These are phyloP conservation scores for Candida frijolesensis DNA, from an alignment of 1,139 yeast genomes.

Conservation along the genomic window DNA sequence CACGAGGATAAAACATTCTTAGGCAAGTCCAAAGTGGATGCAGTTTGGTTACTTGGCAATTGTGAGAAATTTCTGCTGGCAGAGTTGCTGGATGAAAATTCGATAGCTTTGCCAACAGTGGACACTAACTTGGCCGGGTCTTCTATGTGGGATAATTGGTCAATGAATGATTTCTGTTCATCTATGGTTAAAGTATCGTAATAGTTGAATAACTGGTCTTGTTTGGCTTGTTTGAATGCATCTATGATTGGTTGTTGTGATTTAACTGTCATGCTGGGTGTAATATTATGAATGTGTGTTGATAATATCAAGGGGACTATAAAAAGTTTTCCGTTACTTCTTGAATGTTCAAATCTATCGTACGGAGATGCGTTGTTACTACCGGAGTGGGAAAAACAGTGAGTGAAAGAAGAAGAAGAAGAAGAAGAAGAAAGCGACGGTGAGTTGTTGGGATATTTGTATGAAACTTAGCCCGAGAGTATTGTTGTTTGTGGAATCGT, in stretches of 20 bases:
- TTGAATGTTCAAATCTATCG: too few species aligned
- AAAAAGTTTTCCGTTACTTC: too few species aligned
- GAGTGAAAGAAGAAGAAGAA: too few species aligned
- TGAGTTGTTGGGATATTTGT: too few species aligned
- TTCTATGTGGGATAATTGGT: constrained; percentile 42
- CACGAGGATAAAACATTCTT: constrained; percentile 42
- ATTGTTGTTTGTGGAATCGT: too few species aligned
- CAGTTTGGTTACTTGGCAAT: constrained; percentile 51
- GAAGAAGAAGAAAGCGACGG: too few species aligned
- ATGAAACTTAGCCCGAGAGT: too few species aligned
- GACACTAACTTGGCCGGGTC: constrained; percentile 43
- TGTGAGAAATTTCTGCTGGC: constrained; percentile 46
- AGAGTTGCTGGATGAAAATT: constrained; percentile 38
- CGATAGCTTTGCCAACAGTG: constrained; percentile 53
- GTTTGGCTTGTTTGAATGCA: constrained; percentile 53
- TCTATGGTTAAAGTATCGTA: constrained; percentile 35
- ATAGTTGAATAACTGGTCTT: constrained; percentile 45
- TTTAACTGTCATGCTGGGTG: constrained; percentile 16
- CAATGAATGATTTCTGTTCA: constrained; percentile 32
- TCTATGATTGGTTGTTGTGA: constrained; percentile 29
- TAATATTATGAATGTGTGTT: neutral
- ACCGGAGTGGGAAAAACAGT: too few species aligned
- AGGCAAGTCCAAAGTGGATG: constrained; percentile 48
- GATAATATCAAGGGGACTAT: too few species aligned
- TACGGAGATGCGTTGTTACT: too few species aligned